Percentiles rank a stretch among this genome's conserved stretches.
Evolutionary conservation across 1,284 basidiomycete species (phyloP).

Genomic region (Apiotrichum domesticum): DNA sequence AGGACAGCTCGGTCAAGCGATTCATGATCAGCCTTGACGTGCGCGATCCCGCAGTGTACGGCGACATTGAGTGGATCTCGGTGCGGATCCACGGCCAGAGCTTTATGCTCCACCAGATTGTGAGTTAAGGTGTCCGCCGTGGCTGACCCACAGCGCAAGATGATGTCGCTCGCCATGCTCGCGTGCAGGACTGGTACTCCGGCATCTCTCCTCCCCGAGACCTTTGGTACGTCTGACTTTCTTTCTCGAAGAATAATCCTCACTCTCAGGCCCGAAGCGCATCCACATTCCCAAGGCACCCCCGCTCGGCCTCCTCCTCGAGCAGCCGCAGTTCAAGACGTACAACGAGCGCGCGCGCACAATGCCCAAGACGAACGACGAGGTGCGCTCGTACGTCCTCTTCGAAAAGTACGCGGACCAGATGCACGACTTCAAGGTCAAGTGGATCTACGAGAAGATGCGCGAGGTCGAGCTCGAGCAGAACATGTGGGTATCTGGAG

Average conservation of each 20-base stretch:
- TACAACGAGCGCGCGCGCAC: conserved; percentile 52
- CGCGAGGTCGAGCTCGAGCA: conserved; percentile 71
- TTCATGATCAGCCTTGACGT: conserved; percentile 82
- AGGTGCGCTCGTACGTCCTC: conserved; percentile 52
- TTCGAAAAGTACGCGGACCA: conserved; percentile 60
- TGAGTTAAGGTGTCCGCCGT: conserved; percentile 26
- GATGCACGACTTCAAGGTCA: conserved; percentile 75
- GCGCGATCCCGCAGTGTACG: conserved; percentile 71
- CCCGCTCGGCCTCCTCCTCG: conserved; percentile 86
- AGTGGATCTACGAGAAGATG: conserved; percentile 77
- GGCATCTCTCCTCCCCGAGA: conserved; percentile 58
- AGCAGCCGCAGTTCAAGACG: conserved; percentile 69
- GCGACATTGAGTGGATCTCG: conserved; percentile 90
- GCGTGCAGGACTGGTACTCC: conserved; percentile 70
- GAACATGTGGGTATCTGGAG: conserved; percentile 59
- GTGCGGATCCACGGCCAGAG: conserved; percentile 93
- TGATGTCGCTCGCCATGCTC: conserved; percentile 85
- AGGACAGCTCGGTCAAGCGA: conserved; percentile 72
- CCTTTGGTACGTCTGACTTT: conserved; percentile 36
- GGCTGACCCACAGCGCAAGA: conserved; percentile 68
- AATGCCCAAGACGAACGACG: conserved; percentile 10
- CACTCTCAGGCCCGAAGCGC: conserved; percentile 54
- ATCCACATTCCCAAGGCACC: conserved; percentile 95
- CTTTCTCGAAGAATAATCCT: not conserved
- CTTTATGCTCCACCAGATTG: conserved; percentile 94